These are phyloP conservation scores for Cladosporium cucumerinum DNA, from an alignment of 2,329 filamentous ascomycete species.

Conservation along the genomic window DNA sequence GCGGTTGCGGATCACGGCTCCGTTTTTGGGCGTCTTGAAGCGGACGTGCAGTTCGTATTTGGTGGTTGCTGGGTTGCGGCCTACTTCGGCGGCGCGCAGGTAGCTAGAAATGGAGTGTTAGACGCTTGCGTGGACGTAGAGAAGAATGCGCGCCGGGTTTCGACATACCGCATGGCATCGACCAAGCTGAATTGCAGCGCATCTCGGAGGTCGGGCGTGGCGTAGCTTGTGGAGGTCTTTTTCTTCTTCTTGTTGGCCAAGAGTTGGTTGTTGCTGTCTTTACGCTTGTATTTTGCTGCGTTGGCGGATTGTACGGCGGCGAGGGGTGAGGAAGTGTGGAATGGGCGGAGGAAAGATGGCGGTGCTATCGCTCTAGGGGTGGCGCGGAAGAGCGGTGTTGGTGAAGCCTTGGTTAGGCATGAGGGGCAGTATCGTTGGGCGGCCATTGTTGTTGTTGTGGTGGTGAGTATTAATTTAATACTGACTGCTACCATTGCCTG, in stretches of 20 bases:
- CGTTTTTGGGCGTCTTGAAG: constrained; percentile 78
- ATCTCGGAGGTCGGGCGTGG: constrained; percentile 59
- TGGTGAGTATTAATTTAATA: not conserved
- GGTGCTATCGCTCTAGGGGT: not conserved
- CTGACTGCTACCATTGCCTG: not conserved
- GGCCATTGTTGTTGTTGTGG: constrained; percentile 20
- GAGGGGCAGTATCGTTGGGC: constrained; percentile 28
- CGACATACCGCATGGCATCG: constrained; percentile 81
- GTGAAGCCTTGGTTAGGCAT: constrained; percentile 25
- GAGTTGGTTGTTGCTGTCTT: constrained; percentile 45
- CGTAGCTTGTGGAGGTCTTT: constrained; percentile 65
- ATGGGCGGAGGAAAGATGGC: constrained; percentile 11
- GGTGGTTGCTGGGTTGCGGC: constrained; percentile 64
- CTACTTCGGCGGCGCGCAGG: constrained; percentile 88
- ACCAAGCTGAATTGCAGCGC: constrained; percentile 75
- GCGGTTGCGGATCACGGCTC: constrained; percentile 80
- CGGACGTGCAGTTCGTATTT: constrained; percentile 91
- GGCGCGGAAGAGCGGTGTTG: constrained; percentile 18
- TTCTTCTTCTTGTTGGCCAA: constrained; percentile 58
- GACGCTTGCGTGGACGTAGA: constrained; percentile 16
- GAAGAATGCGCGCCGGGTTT: constrained; percentile 18
- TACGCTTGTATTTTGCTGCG: constrained; percentile 40
- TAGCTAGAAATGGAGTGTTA: constrained; percentile 56
- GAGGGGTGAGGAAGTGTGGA: constrained; percentile 18
- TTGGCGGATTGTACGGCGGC: constrained; percentile 37